Conservation (phyloP, 176 grass and related monocot species). For the Leersia perrieri region DNA sequence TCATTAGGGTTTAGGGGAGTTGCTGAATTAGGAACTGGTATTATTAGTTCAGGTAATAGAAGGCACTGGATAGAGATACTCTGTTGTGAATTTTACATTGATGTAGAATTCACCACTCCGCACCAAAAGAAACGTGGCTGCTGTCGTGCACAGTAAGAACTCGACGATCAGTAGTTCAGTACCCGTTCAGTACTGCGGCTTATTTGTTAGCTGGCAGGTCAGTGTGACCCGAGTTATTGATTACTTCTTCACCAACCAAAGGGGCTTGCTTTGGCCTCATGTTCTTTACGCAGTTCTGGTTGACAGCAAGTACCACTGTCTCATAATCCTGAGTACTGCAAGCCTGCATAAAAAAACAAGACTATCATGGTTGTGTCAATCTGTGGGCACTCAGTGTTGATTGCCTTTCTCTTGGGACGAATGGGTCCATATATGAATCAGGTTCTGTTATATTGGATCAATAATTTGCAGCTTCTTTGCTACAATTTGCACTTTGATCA, state of each 20-base stretch:
- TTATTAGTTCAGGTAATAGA: neutral
- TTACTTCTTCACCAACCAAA: neutral
- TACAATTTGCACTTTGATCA: neutral
- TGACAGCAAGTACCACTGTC: neutral
- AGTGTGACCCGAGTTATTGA: neutral
- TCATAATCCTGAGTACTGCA: neutral
- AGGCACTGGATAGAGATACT: neutral
- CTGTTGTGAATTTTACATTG: neutral
- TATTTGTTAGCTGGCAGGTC: neutral
- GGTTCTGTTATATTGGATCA: neutral
- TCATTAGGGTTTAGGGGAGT: neutral
- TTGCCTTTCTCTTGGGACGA: neutral
- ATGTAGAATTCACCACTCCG: slow-evolving; percentile 36
- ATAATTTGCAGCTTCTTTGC: neutral
- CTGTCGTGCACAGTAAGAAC: neutral
- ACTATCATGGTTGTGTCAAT: neutral
- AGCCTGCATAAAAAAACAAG: no score
- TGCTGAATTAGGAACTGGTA: neutral
- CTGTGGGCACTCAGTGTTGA: neutral
- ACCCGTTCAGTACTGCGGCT: neutral
- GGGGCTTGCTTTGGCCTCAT: neutral
- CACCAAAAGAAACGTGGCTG: neutral
- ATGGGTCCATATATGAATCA: neutral
- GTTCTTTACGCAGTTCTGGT: neutral
- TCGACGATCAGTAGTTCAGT: no score